A percentile compares a stretch with the other conserved stretches of the same genome.
Evolutionary conservation across 73 alveolate genomes (phyloP).

Genomic region (Tetrahymena thermophila): DNA sequence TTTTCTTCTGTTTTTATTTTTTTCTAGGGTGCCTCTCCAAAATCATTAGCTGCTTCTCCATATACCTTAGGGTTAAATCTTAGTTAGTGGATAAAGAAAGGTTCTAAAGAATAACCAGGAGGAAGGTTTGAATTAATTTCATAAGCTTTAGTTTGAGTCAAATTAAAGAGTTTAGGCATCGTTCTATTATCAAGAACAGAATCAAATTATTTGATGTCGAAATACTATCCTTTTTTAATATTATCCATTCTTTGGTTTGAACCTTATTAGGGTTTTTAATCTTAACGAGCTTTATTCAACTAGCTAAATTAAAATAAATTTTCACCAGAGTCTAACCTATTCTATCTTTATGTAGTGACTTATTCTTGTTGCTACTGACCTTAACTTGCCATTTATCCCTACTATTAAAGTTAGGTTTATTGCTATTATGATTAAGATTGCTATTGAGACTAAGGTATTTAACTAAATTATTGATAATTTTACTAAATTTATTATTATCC

Average conservation of each 20-base stretch:
- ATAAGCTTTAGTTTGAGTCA: background rate
- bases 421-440: background rate
- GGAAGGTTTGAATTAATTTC: background rate
- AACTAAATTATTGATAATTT: too few relatives aligned
- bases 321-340: background rate
- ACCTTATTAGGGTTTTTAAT: background rate
- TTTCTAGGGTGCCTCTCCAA: background rate
- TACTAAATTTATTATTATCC: background rate
- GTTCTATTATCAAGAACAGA: background rate
- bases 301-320: background rate
- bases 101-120: background rate
- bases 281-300: background rate
- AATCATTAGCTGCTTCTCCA: background rate
- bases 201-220: background rate
- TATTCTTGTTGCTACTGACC: background rate
- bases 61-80: background rate
- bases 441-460: background rate
- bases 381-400: background rate
- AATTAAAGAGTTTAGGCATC: background rate
- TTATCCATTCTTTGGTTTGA: background rate
- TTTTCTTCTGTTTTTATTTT: background rate
- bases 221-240: background rate
- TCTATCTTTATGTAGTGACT: background rate
- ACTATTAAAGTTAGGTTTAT: background rate
- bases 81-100: background rate